Evolutionary conservation across 2,329 filamentous ascomycete species (phyloP), one percentile per base, ranked within the genome.

Genomic region (Hymenoscyphus infarciens): DNA sequence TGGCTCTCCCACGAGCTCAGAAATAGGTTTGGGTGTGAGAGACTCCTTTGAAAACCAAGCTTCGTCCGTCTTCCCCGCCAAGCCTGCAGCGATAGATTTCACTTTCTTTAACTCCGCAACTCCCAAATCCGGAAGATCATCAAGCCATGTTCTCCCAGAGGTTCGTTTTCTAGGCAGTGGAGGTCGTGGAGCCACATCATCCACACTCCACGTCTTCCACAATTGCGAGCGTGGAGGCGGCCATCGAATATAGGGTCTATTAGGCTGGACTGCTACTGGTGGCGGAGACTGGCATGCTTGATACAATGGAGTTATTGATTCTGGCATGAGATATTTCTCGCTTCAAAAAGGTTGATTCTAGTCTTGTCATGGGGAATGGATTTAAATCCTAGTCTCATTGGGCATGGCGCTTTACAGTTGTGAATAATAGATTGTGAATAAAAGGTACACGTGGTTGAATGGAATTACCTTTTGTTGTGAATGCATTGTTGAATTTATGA

Each of bases 161-260:
- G 45, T 22, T 13, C 45, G 10, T 19, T 10, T 52, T 25, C 45
- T 52, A 7, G 8, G 45, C 11, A 52, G 19, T 52, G 7, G 45
- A 13, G 45, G 45, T 22, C 45, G 19, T 4, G 45, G 8, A 22
- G 19, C 22, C 3, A 55, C 25, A 29, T 55, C 53, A 16, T 55
- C 53, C 3, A 55, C 13, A 55, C 33, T 55, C 53, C 53, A 55
- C 3, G 53, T 55, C 27, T 55, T 55, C 53, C 53, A 55, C 15
- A 55, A 33, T 11, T 2, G 27, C 13, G 53, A 55, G 7, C 53
- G 53, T 16, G 53, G 53, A 29, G 33, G 25, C 3, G 15, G 53
- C 53, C 27, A 31, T n/a, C 15, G 25, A 8, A n/a, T 8, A 33
- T 31, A 19, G 3, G 29, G 27, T 11, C 25, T 55, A 5, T 27